phyloP scores from a whole-genome alignment of 2,329 filamentous ascomycete genomes.

The Myriosclerotinia scirpicola region DNA sequence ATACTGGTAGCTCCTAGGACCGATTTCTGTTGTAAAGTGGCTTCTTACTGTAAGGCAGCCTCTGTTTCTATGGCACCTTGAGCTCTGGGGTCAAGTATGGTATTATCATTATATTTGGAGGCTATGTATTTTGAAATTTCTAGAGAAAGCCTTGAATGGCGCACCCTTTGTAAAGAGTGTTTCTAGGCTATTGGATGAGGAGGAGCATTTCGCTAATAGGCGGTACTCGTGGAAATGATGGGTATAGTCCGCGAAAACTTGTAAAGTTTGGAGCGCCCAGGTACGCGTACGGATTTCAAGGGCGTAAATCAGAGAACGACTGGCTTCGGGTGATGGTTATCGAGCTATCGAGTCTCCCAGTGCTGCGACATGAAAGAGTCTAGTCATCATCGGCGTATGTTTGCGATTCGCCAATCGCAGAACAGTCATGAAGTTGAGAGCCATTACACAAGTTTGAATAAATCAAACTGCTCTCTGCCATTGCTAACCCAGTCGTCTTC shows the following conservation, averaged over 20 bases:
- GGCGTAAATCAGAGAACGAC: no score
- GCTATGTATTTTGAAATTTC: neutral
- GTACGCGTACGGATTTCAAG: no score
- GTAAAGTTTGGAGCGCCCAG: neutral
- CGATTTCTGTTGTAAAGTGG: neutral
- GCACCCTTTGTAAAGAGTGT: neutral
- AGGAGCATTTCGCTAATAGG: neutral
- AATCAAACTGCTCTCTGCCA: constrained; percentile 17
- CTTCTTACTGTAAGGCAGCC: no score
- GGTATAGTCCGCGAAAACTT: neutral
- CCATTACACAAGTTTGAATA: constrained; percentile 32
- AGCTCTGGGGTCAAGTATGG: no score
- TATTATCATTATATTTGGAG: no score
- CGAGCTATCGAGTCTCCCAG: neutral
- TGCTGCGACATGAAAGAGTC: neutral
- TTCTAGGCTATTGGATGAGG: neutral
- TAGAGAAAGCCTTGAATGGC: neutral
- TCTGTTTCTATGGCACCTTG: no score
- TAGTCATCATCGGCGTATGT: neutral
- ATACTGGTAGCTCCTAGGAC: neutral
- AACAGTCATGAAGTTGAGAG: neutral
- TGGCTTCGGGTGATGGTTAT: neutral
- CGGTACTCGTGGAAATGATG: neutral
- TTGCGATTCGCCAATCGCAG: neutral
- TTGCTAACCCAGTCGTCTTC: constrained; percentile 8